Evolutionary conservation across 2,329 filamentous ascomycete genomes (phyloP), one percentile per base, ranked within the genome.

Genomic region (Lachnellula occidentalis): DNA sequence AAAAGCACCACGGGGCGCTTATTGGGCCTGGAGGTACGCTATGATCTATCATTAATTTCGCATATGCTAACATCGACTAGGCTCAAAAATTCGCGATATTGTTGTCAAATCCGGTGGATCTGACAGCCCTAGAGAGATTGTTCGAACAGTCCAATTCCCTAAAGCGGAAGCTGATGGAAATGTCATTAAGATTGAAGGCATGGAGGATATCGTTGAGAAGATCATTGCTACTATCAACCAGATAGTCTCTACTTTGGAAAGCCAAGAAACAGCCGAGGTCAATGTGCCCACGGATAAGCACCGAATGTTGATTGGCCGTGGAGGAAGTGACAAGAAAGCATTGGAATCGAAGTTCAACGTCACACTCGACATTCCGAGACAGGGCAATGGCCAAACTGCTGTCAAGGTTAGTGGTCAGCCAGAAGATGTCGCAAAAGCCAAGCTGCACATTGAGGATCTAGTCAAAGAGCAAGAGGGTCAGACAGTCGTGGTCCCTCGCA

Each of bases 141-240:
- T 91, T 50, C 88, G 92, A 59, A 90, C 92, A 65, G 90, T 99
- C 57, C 91, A 92, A 70, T 97, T 99, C 78, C 94, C 94, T 54
- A 91, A 92, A 70, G 86, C 89, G 61, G 92, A 95, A 55, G 82
- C 86, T 50, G 86, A 88, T 57, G 90, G 88, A 45, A 90, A 87
- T 67, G 81, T 80, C 24, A 96, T 99, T 72, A 92, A 87, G 69
- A 78, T 99, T 5, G 92, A 96, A 73, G 94, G 94, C 31, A 86
- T 87, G 47, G 85, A 83, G 58, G 83, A 85, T 39, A 78, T 99
- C 22, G 92, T 97, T 2, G 87, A 96, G 64, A 95, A 90, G 74
- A 95, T 99, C 64, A 78, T 92, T 66, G 80, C 85, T 51, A 81
- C 88, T 24, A 95, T 99, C 64, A 75, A 94, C 67, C 80, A 83